Evolutionary conservation across 2,329 filamentous ascomycete species (phyloP).

Genomic region (Aspergillus neoniger): DNA sequence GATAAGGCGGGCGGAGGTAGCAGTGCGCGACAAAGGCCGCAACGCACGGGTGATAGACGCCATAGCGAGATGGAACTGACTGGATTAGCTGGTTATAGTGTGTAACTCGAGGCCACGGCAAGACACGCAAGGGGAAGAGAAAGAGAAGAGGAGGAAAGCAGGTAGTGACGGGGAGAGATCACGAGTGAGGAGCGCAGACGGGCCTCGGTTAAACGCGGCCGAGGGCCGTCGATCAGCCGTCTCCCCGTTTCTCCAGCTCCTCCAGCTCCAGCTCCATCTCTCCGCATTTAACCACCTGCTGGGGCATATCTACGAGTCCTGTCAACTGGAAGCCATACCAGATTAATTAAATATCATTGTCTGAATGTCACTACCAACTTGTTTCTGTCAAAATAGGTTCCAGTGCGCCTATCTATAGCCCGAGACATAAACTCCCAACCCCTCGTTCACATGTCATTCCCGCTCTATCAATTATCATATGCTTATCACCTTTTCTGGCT

Average conservation of each 20-base stretch:
- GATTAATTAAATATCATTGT: no score
- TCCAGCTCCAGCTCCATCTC: not conserved
- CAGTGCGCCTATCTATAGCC: not conserved
- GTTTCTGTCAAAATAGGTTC: not conserved
- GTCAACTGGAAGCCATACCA: no score
- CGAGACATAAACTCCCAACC: not conserved
- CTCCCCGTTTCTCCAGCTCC: not conserved
- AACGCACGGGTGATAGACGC: conserved; percentile 51
- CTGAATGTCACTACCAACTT: not conserved
- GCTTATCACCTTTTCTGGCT: conserved; percentile 30
- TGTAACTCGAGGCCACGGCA: not conserved
- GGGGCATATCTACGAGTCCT: not conserved
- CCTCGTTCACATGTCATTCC: not conserved
- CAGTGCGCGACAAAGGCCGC: conserved; percentile 48
- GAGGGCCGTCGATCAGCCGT: conserved; percentile 7
- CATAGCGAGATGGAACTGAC: conserved; percentile 38
- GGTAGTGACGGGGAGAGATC: conserved; percentile 40
- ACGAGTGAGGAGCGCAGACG: not conserved
- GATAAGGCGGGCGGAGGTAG: conserved; percentile 41
- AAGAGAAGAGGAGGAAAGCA: conserved; percentile 33
- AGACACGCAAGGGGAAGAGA: not conserved
- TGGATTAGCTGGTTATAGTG: not conserved
- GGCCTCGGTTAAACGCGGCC: conserved; percentile 8
- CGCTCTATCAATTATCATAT: conserved; percentile 12
- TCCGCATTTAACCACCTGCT: not conserved